Evolutionary conservation across 768 basidiomycete species (phyloP), one percentile per base, ranked within the genome.

Genomic region (Russula olivacea): DNA sequence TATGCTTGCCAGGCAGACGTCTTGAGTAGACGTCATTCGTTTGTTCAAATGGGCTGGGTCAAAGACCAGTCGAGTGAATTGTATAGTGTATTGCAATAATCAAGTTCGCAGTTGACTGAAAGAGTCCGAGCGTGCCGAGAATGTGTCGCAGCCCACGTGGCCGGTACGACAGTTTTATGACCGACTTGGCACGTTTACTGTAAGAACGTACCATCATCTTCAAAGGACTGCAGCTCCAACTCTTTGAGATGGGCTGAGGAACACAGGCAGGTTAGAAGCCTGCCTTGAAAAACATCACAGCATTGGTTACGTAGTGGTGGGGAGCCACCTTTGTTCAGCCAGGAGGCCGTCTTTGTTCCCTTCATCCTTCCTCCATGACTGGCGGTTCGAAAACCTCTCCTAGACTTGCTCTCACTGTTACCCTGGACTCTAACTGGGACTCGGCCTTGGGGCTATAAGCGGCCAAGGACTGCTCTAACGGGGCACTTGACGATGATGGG

Each of bases 231-330:
- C 15, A 32, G 3, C 41, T 21, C 36, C 30, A 34, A 4, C 32
- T 58, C 14, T 30, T 25, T 45, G 50, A 52, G 30, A 51, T 19
- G 15, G 51, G 21, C 34, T 32, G 30, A 23, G 8, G 49, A 21
- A 57, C 30, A 34, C 55, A 49, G 55, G 34, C 54, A 25, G 64
- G 61, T 48, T 23, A 45, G 23, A 32, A 36, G 49, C 32, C 2
- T 17, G 40, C 50, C 63, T 58, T 50, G 51, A n/a, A n/a, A n/a
- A 19, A 25, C 57, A 59, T 59, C 66, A 67, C 64, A 60, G 32
- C 45, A 51, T 21, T 30, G 34, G 47, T 59, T 30, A 51, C 62
- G 49, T 61, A 53, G 34, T 19, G 40, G 25, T 17, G 21, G 36
- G 43, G 15, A 11, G 36, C 58, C 30, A 23, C 8, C 41, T 38